Base-by-base conservation (phyloP, 2,329 filamentous ascomycete species). In the Fusarium coicis region DNA sequence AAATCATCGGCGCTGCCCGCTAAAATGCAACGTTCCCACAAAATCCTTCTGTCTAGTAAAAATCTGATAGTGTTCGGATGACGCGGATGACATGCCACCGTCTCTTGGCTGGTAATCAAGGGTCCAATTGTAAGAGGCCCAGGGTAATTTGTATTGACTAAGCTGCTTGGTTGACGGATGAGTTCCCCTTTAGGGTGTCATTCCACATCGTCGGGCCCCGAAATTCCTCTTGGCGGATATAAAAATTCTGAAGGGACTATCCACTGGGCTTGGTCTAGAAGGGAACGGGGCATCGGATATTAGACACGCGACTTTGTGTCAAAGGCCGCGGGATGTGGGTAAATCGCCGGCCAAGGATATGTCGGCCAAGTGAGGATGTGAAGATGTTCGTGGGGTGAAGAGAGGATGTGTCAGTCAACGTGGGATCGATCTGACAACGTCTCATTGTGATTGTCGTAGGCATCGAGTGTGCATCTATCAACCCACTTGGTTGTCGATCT, bases 1-100 rank as follows among this genome's bases (percentile, higher is more conserved):
- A 19, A 19, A 14, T 16, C 26, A n/a, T 49, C 63, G 63, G 63
- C 36, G 47, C 63, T 32, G 54, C 32, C 47, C 63, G 47, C 53
- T 18, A 23, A 23, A 47, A 52, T 61, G 62, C 47, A 60, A 61
- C 34, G 36, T 60, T 60, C 49, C 49, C 30, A 43, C 30, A 52
- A 36, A 50, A 32, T 32, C 30, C 57, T 30, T 28, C 10, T 30
- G 30, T 28, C 18, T 28, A 15, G 18, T 19, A 50, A 40, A 49
- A 59, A 19, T 52, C n/a, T 32, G 39, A 36, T 43, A 32, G 44
- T 47, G 2, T 23, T 21, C 55, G 68, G 68, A 71, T 71, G 63
- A 68, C 63, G 56, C 63, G 68, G 63, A 58, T 73, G 70, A 59
- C 69, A 58, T 26, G 18, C 44, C 68, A 66, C 40, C 34, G 50